Evolutionary conservation across 768 basidiomycete species (phyloP), one percentile per base, ranked within the genome.

Genomic region (Suillus weaverae): DNA sequence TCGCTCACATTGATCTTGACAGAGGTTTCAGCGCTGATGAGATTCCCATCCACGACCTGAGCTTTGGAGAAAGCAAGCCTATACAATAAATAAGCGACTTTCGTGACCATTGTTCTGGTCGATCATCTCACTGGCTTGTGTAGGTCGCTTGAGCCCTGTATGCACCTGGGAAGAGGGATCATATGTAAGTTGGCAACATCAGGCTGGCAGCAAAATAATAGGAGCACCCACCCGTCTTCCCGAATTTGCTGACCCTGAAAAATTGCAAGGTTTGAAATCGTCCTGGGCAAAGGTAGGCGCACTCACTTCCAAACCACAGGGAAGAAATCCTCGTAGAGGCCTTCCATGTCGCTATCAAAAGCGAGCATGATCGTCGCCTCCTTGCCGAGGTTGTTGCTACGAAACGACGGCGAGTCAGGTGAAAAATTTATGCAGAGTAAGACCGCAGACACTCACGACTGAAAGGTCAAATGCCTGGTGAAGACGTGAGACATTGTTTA

Each of bases 281-380:
- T 57, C 38, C 4, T 4, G 22, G 16, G 13, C 11, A 14, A 26
- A 18, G 39, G 22, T 3, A 26, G 14, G 56, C 14, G 16, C 16
- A 20, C 33, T 33, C 39, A 57, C 56, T n/a, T 57, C 56, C 56
- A 57, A 30, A 57, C 56, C 20, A 57, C 36, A 7, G 56, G 56
- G 9, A 22, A 57, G 56, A 18, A 26, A 5, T 38, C 22, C 20
- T 57, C 5, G 38, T 57, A 57, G 38, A 57, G 36, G 26, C 38
- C 56, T 18, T 57, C 8, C 16, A 57, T 26, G 36, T 22, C 13
- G 14, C 3, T 16, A 39, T 38, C 22, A 2, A 26, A 57, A 6
- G 56, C 26, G 36, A 57, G 56, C 22, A 57, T 38, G 16, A 57
- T 9, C 16, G 36, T 39, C 4, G 4, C 16, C 14, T 57, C 56